Percentiles rank a stretch among this genome's conserved stretches.
phyloP scores from a whole-genome alignment of 805 yeast species.

The Lipomyces spencermartinsiae region DNA sequence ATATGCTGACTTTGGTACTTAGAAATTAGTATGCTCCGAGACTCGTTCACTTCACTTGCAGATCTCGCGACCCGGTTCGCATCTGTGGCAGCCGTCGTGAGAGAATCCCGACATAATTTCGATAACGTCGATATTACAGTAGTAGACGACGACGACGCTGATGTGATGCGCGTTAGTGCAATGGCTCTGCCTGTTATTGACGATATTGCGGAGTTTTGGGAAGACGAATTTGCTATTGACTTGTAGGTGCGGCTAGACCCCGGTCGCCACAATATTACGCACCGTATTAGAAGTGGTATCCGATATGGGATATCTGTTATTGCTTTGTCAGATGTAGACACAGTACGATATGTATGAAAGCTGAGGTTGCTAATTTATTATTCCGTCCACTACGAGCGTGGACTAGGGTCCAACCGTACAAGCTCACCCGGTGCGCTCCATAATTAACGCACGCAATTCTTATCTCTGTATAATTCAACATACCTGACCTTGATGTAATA shows the following conservation, averaged over 20 bases:
- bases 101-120: not conserved
- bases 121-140: not conserved
- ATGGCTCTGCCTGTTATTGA: conserved; percentile 13
- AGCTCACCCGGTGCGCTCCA: too few relatives aligned
- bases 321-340: too few relatives aligned
- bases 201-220: conserved; percentile 14
- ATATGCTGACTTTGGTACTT: not conserved
- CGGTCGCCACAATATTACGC: too few relatives aligned
- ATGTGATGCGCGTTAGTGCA: conserved; percentile 4
- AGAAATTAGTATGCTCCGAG: conserved; percentile 7
- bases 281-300: too few relatives aligned
- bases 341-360: too few relatives aligned
- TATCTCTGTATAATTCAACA: too few relatives aligned
- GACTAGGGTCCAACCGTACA: too few relatives aligned
- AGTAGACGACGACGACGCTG: not conserved
- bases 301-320: too few relatives aligned
- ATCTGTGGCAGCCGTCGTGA: not conserved
- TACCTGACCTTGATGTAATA: too few relatives aligned
- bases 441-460: too few relatives aligned
- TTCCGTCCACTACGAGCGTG: too few relatives aligned
- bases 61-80: conserved; percentile 1
- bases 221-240: conserved; percentile 12
- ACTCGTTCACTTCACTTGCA: not conserved
- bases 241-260: not conserved
- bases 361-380: too few relatives aligned